Base-by-base conservation (phyloP, 371 early-diverging fungal genomes). In the Umbelopsis sp. region DNA sequence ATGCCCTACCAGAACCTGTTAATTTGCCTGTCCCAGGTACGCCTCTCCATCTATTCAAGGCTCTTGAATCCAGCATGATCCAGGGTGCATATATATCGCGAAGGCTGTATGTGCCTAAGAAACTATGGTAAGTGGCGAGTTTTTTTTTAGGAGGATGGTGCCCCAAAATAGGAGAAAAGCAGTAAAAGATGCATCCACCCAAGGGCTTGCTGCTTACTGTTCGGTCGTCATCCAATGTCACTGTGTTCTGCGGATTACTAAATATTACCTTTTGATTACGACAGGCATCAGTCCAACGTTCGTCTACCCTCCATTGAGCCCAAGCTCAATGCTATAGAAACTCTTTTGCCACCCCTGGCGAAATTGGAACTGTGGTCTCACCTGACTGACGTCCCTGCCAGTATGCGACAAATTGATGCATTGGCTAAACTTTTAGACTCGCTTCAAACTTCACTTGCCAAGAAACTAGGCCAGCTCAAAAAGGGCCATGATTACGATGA, bases 281-380 rank as follows among this genome's bases (percentile, higher is more conserved):
- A 3, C 35, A 57, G 57, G 57, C 14, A 57, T 62, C 78, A 76
- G 65, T 46, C 70, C 1, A 70, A 71, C 11, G 68, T 72, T 7
- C 70, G 72, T 35, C 70, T 76, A 22, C 67, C 69, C 0, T 74
- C 76, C 1, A 57, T 76, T 11, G 80, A 80, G 16, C 46, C 74
- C 38, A 80, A 80, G 68, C 57, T 73, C 29, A 52, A 65, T n/a
- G 74, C 76, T 0, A 74, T 72, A 46, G 70, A 80, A 22, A 41
- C 29, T 16, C 64, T 80, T 24, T 14, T 68, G 10, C 37, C 20
- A 8, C 48, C 32, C 10, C 24, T 74, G 2, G 65, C 35, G 3
- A 50, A 41, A 10, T 45, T 68, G 29, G 57, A 65, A 45, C 63
- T 53, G n/a, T 44, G 69, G 32, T 69, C 66, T 7, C 50, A 62